Base-by-base conservation (phyloP, 257 asterid genomes). In the Rauvolfia tetraphylla region DNA sequence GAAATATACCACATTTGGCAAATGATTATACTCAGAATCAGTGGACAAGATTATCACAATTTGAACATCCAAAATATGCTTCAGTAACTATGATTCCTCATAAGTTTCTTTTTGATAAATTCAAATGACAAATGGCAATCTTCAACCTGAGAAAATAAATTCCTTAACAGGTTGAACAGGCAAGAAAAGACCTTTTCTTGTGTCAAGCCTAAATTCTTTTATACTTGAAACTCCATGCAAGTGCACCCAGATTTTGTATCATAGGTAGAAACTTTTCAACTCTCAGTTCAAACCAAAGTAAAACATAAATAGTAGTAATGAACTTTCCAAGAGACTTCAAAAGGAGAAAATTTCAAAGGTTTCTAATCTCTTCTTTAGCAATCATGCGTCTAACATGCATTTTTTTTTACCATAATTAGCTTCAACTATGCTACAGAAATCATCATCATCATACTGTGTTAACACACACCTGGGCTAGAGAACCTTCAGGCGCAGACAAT, bases 401-500 rank as follows among this genome's bases (percentile, higher is more conserved):
- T 63, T n/a, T n/a, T n/a, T n/a, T n/a, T 70, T 34, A 78, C 66
- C 34, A 75, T 61, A 2, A 31, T 62, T n/a, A 68, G 49, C 75
- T 25, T 31, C 49, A 33, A 46, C 34, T 44, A 8, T 42, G 17
- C 54, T 44, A 48, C 13, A 57, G 1, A 39, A 68, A 66, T 73
- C 81, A 44, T 57, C 62, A 66, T 73, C 81, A 44, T 57, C 62
- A 62, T 22, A 68, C 48, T 34, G 49, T 38, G 66, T 72, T 76
- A 87, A 78, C 49, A 79, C 89, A 79, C 68, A 95, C 99, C 99
- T 95, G 97, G 53, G 94, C 97, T 83, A 95, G 94, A 58, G 99
- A 91, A 80, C 99, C 99, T 87, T 95, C 99, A 57, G 99, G 99
- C 76, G 99, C 88, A 78, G 93, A 88, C 73, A 95, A 85, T 69